Evolutionary conservation across 1,139 yeast genomes (phyloP), one percentile per base, ranked within the genome.

Genomic region (Saccharomyces hybrid): DNA sequence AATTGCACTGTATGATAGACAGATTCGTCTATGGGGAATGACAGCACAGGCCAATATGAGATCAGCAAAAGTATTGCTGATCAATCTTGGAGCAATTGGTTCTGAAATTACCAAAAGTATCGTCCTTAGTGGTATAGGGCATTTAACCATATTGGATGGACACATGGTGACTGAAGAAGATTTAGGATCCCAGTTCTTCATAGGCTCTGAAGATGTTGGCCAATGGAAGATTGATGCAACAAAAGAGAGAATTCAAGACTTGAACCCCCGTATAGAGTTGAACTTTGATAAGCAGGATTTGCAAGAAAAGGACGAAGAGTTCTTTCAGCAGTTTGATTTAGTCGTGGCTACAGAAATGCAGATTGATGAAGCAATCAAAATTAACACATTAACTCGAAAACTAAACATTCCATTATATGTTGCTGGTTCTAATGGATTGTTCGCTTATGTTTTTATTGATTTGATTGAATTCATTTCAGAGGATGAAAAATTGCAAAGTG

Each of bases 21-120:
- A 93, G 70, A 91, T 93, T 63, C 75, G 99, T 61, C 77, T 93
- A 44, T 93, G 99, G 99, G 99, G 99, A 11, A 78, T 93, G 73
- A 95, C 88, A 30, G 96, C 98, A 14, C 99, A 93, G 70, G 78
- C 82, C 51, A 75, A 90, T 52, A 80, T 93, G 74, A 78, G 95
- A 49, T 80, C 84, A 28, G 86, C 97, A 14, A 80, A 79, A 54
- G 77, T 91, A 7, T 74, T 93, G 53, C 67, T 90, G 44, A 74
- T 89, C 34, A 84, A 85, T 59, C 64, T 87, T 32, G 85, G 89
- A 8, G 88, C 88, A 0, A 75, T 86, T 9, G 93, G 95, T 3
- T 82, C 85, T 30, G 97, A 90, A 68, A 78, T 85, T 13, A 84
- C 86, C 47, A 93, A 93, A 71, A 91, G 91, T 70, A 72, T 93